A percentile compares a stretch with the other conserved stretches of the same genome.
These are phyloP conservation scores for Rossbeevera mucosa DNA, from an alignment of 768 basidiomycete genomes.

Conservation along the genomic window DNA sequence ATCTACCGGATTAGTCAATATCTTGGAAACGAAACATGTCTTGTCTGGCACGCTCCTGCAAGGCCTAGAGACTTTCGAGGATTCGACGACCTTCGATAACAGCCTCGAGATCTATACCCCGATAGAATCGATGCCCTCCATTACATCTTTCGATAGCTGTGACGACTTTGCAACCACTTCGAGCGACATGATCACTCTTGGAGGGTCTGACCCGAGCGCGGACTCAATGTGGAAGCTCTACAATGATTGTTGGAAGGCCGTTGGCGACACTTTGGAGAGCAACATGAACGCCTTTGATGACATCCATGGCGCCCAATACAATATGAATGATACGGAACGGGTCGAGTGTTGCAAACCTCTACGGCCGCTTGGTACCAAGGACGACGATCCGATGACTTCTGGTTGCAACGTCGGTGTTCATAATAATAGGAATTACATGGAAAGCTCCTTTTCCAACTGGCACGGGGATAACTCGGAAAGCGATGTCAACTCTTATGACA, in stretches of 20 bases:
- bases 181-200: not conserved
- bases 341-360: not conserved
- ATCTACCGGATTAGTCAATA: not conserved
- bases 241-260: not conserved
- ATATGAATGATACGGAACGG: not conserved
- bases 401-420: not conserved
- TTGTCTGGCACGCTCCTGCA: not conserved
- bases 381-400: not conserved
- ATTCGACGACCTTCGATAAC: not conserved
- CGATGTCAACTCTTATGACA: not conserved
- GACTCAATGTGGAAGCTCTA: conserved; percentile 15
- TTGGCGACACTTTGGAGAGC: not conserved
- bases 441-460: not conserved
- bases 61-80: not conserved
- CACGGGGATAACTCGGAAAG: not conserved
- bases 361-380: not conserved
- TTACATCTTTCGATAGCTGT: not conserved
- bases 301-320: not conserved
- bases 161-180: not conserved
- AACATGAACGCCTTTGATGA: not conserved
- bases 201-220: not conserved
- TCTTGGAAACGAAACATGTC: not conserved
- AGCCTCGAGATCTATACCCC: not conserved
- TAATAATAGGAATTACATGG: not conserved
- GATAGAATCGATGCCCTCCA: not conserved